These are phyloP conservation scores for Udeniomyces megalosporus DNA, from an alignment of 768 basidiomycete species.

Conservation along the genomic window DNA sequence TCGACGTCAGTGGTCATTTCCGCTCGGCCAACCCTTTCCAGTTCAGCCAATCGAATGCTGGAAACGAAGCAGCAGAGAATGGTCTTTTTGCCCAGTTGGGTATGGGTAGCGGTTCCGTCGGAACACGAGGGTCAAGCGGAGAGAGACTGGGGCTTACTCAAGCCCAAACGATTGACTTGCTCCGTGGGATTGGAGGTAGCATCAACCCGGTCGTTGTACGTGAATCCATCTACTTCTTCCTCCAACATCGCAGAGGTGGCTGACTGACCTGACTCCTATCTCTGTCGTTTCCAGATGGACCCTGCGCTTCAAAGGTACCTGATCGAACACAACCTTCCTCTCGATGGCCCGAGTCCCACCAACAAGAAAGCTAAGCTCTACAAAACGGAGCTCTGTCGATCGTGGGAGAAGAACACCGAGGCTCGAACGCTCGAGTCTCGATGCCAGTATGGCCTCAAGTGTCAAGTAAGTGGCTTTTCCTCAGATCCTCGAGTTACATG, in stretches of 20 bases:
- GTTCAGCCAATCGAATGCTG: not conserved
- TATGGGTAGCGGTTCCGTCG: not conserved
- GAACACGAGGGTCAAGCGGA: not conserved
- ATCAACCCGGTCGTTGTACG: not conserved
- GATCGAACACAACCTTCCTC: conserved; percentile 7
- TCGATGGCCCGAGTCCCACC: not conserved
- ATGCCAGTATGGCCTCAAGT: conserved; percentile 9
- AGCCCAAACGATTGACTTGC: no score
- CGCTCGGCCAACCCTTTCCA: not conserved
- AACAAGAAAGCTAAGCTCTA: conserved; percentile 13
- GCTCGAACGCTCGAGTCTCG: conserved; percentile 5
- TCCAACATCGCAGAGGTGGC: no score
- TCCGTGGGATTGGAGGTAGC: not conserved
- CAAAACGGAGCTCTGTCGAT: conserved; percentile 16
- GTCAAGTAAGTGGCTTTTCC: not conserved
- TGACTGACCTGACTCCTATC: no score
- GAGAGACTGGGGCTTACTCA: not conserved
- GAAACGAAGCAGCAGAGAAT: not conserved
- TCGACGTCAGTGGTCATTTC: not conserved
- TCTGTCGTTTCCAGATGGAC: not conserved
- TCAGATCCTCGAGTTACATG: no score
- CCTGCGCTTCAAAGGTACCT: conserved; percentile 5
- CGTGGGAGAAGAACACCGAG: conserved; percentile 7
- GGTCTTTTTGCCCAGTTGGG: no score
- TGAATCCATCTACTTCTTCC: not conserved